Conservation (phyloP, 2,329 filamentous ascomycete genomes). For the Escovopsis sp. region DNA sequence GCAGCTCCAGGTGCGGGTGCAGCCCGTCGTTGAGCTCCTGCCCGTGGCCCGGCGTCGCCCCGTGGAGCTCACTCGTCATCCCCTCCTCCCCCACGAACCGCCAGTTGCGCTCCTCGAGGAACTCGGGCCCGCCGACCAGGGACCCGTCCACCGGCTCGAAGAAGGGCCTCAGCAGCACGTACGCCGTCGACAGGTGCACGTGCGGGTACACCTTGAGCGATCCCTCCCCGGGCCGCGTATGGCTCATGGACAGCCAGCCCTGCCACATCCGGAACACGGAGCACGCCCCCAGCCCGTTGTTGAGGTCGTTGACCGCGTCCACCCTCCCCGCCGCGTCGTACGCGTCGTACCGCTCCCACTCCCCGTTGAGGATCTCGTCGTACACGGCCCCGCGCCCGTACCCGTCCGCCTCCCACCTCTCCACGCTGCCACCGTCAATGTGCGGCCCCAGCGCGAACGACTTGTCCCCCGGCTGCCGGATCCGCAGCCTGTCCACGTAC, state of each 20-base stretch:
- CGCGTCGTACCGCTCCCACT: constrained; percentile 70
- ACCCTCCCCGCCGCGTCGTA: constrained; percentile 65
- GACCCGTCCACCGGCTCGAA: constrained; percentile 40
- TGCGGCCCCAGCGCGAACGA: constrained; percentile 61
- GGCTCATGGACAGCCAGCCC: constrained; percentile 73
- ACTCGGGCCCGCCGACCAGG: constrained; percentile 13
- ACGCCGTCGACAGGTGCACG: constrained; percentile 59
- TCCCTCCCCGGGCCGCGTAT: constrained; percentile 58
- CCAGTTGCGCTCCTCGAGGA: constrained; percentile 45
- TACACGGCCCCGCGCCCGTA: constrained; percentile 59
- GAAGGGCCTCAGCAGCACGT: constrained; percentile 72
- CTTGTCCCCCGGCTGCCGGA: constrained; percentile 55
- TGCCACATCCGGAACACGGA: constrained; percentile 81
- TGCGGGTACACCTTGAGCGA: constrained; percentile 74
- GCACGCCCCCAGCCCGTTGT: constrained; percentile 69
- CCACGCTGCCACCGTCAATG: constrained; percentile 58
- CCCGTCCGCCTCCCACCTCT: constrained; percentile 58
- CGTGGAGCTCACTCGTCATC: constrained; percentile 51
- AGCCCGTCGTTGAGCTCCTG: constrained; percentile 55
- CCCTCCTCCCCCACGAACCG: constrained; percentile 28
- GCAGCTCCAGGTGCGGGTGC: constrained; percentile 58
- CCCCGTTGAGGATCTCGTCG: constrained; percentile 53
- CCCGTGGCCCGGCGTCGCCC: constrained; percentile 51
- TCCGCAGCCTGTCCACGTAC: constrained; percentile 60
- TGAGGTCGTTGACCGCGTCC: constrained; percentile 55